Evolutionary conservation across 148 eudicot species (phyloP).

Genomic region (Spergularia bocconei): DNA sequence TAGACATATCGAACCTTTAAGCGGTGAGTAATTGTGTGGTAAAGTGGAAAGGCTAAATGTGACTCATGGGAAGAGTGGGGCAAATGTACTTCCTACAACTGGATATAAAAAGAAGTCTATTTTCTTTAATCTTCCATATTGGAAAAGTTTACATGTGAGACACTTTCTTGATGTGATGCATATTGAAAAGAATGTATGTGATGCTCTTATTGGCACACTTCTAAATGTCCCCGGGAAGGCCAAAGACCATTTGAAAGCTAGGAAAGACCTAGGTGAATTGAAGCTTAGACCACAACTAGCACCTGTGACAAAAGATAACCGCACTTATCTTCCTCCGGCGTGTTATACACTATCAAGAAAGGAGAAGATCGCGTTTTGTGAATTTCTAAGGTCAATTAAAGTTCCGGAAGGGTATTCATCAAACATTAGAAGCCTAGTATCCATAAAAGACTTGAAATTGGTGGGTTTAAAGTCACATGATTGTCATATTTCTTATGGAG

Average conservation of each 20-base stretch:
- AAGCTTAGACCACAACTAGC: neutral
- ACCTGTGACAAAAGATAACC: neutral
- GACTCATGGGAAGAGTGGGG: neutral
- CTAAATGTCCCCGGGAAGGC: neutral
- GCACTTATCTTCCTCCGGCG: neutral
- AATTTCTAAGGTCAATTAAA: neutral
- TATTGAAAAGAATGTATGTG: no score
- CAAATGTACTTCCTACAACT: neutral
- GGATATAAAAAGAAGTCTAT: conserved; percentile 15
- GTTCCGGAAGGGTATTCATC: neutral
- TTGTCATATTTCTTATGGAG: neutral
- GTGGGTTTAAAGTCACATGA: conserved; percentile 11
- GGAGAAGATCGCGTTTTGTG: neutral
- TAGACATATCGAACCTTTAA: neutral
- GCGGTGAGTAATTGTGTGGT: neutral
- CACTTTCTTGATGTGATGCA: conserved; percentile 13
- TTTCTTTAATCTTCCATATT: conserved; percentile 20
- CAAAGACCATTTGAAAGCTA: neutral
- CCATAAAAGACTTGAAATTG: neutral
- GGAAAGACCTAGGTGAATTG: neutral
- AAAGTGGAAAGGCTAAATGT: neutral
- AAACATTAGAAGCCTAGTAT: neutral
- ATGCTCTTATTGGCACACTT: neutral
- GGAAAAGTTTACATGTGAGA: neutral
- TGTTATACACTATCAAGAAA: neutral